phyloP scores from a whole-genome alignment of 768 basidiomycete genomes.

The Trametes sanguinea region DNA sequence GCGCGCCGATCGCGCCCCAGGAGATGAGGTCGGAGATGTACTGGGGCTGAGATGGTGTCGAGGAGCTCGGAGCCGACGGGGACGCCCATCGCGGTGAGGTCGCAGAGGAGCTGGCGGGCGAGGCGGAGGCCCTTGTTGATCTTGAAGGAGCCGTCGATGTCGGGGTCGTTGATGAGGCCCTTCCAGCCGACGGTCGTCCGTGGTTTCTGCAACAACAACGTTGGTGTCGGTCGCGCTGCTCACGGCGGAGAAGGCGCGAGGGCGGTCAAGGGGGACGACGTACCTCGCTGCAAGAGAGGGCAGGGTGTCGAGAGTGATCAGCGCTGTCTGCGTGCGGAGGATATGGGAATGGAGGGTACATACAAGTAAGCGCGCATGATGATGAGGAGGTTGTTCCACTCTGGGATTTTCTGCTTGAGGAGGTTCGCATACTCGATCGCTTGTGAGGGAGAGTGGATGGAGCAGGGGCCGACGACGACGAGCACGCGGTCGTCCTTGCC shows the following conservation, averaged over 20 bases:
- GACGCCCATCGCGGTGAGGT: constrained; percentile 85
- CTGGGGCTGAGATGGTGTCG: constrained; percentile 82
- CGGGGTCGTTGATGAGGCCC: constrained; percentile 92
- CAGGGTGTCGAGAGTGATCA: constrained; percentile 32
- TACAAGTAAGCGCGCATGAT: constrained; percentile 98
- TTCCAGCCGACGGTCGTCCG: constrained; percentile 98
- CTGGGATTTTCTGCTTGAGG: constrained; percentile 64
- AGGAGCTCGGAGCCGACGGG: constrained; percentile 95
- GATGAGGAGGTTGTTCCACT: constrained; percentile 79
- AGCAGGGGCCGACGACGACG: constrained; percentile 94
- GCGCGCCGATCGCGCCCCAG: constrained; percentile 96
- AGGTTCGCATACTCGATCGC: constrained; percentile 81
- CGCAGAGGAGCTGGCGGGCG: constrained; percentile 86
- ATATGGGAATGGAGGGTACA: constrained; percentile 38
- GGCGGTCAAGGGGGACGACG: neutral
- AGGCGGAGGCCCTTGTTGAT: constrained; percentile 96
- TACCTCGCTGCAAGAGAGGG: constrained; percentile 40
- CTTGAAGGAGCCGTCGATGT: constrained; percentile 91
- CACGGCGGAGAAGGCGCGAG: no score
- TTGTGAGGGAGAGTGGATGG: constrained; percentile 87
- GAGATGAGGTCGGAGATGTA: constrained; percentile 81
- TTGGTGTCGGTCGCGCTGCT: neutral
- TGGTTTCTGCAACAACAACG: constrained; percentile 65
- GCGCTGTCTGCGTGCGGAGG: constrained; percentile 8
- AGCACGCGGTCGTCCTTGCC: constrained; percentile 86